phyloP scores from a whole-genome alignment of 2,329 filamentous ascomycete species.

The Trichophyton simii region DNA sequence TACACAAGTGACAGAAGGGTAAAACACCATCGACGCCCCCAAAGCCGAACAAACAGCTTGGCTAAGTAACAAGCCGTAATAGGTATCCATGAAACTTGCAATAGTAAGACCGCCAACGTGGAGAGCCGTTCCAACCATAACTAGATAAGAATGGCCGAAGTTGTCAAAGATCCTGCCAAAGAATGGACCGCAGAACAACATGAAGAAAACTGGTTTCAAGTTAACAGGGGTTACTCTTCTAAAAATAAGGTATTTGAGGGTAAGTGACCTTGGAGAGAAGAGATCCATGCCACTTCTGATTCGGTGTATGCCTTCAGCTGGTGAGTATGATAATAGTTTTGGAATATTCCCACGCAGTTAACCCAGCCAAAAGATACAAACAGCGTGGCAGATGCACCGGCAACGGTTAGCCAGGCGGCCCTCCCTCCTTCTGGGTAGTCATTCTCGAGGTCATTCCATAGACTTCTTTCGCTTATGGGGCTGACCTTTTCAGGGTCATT shows the following conservation, averaged over 20 bases:
- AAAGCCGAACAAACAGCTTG: slow-evolving; percentile 39
- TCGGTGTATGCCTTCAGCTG: slow-evolving; percentile 39
- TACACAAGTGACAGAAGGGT: slow-evolving; percentile 27
- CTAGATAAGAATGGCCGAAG: slow-evolving; percentile 46
- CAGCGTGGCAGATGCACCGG: slow-evolving; percentile 35
- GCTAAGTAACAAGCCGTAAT: slow-evolving; percentile 40
- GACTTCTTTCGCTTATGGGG: not conserved
- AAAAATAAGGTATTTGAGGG: not conserved
- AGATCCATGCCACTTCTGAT: slow-evolving; percentile 48
- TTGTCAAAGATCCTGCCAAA: slow-evolving; percentile 53
- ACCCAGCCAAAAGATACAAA: slow-evolving; percentile 42
- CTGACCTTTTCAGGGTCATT: not conserved
- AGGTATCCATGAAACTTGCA: slow-evolving; percentile 43
- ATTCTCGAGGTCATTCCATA: not conserved
- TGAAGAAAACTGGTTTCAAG: not conserved
- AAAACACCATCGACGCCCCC: slow-evolving; percentile 40
- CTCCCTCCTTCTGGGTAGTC: not conserved
- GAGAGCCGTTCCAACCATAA: slow-evolving; percentile 39
- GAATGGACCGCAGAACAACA: slow-evolving; percentile 37
- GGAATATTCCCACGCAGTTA: slow-evolving; percentile 43
- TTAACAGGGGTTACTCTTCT: not conserved
- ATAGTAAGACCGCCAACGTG: slow-evolving; percentile 54
- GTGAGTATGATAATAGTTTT: slow-evolving; percentile 45
- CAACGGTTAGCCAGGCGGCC: slow-evolving; percentile 34
- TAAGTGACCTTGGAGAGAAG: slow-evolving; percentile 24